Base-by-base conservation (phyloP, 2,329 filamentous ascomycete species). In the Trichophyton schoenleinii region DNA sequence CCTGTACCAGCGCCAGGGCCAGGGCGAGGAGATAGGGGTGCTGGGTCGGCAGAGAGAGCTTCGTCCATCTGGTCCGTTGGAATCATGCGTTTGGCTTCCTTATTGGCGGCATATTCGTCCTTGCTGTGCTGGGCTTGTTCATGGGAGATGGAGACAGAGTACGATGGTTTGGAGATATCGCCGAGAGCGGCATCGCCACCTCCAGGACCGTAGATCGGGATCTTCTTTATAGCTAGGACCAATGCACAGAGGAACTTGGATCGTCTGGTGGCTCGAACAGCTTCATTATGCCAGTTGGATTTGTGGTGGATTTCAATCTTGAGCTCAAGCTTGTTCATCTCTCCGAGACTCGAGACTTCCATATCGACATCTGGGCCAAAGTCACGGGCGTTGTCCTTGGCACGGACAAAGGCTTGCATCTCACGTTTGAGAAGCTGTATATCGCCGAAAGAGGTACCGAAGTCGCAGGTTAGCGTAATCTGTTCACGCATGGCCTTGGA, bases 171-270 rank as follows among this genome's bases (percentile, higher is more conserved):
- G n/a, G 77, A 78, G 36, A 75, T 74, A 64, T 79, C 80, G 36
- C 80, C 83, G 4, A 88, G 81, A 46, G 82, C 83, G 62, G 82
- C 78, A 64, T 76, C 77, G 61, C 86, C 88, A 63, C 87, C 91
- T 46, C 87, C 91, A 61, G 92, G 92, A 20, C 79, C 85, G 67
- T 89, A 82, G 70, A 99, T 92, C 8, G 91, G 92, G 18, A 99
- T 81, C 76, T 87, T 91, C 75, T 90, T 88, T 62, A 96, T 78
- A 2, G 92, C 91, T 7, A 91, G 75, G 3, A 94, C 86, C 62
- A 99, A 79, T 0, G 94, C 94, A 70, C 91, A 96, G 85, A 97
- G 95, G 77, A 99, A 97, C 75, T 96, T 97, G 72, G 88, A 95
- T 63, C 92, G 86, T 59, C 91, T 85, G 5, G 87, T 82, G 18